A percentile compares a stretch with the other conserved stretches of the same genome.
Evolutionary conservation across 2,329 filamentous ascomycete species (phyloP).

Genomic region (Fusarium incarnatum): DNA sequence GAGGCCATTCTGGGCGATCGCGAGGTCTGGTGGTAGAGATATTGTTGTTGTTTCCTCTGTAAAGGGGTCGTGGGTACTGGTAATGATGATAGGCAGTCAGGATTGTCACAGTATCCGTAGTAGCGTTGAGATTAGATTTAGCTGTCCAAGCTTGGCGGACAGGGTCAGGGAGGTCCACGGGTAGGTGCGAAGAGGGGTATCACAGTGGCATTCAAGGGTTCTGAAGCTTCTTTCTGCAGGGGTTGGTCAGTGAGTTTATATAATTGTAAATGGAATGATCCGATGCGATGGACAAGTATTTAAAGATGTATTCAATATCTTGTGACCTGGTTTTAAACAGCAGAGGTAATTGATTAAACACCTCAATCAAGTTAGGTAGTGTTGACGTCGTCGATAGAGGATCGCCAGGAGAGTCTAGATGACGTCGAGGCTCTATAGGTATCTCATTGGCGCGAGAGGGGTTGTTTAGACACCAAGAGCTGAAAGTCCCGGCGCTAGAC

Average conservation of each 20-base stretch:
- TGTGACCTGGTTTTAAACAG: neutral
- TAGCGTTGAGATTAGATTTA: constrained; percentile 28
- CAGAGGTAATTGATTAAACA: constrained; percentile 7
- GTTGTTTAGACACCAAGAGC: constrained; percentile 32
- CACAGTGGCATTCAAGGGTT: constrained; percentile 33
- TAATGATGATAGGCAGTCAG: constrained; percentile 7
- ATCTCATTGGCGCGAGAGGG: constrained; percentile 13
- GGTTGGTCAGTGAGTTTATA: constrained; percentile 8
- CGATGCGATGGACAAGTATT: neutral
- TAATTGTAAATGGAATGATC: neutral
- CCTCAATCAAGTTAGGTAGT: constrained; percentile 11
- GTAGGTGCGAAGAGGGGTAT: constrained; percentile 37
- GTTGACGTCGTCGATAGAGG: constrained; percentile 37
- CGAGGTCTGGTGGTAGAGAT: neutral
- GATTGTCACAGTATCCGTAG: constrained; percentile 13
- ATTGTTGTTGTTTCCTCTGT: neutral
- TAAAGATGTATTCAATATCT: neutral
- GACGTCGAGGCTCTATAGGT: constrained; percentile 26
- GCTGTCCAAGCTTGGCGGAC: constrained; percentile 35
- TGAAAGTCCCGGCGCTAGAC: constrained; percentile 14
- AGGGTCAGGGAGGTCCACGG: constrained; percentile 33
- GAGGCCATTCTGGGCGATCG: constrained; percentile 46
- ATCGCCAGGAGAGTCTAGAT: constrained; percentile 35
- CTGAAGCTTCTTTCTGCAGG: constrained; percentile 29
- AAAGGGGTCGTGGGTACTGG: constrained; percentile 3